Evolutionary conservation across 345 rosid genomes (phyloP).

Genomic region (Rubroshorea leprosula): DNA sequence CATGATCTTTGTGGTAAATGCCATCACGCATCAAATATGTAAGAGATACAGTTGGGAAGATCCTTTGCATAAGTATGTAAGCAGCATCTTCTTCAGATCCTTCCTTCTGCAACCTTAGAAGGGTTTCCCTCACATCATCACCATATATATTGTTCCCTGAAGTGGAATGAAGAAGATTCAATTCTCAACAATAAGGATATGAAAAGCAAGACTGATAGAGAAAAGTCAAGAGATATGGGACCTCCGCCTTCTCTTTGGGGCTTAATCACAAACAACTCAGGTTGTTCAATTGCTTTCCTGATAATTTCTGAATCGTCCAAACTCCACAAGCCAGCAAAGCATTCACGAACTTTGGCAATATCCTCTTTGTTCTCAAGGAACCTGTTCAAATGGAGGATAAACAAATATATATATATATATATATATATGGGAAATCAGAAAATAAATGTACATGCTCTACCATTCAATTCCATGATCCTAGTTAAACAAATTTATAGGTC

Average conservation of each 20-base stretch:
- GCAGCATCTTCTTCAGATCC: constrained; percentile 74
- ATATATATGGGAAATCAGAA: background rate
- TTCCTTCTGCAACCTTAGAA: constrained; percentile 56
- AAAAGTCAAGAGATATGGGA: constrained; percentile 18
- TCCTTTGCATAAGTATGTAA: constrained; percentile 96
- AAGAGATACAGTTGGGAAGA: constrained; percentile 63
- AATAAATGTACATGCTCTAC: background rate
- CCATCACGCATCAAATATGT: constrained; percentile 74
- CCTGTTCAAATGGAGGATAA: constrained; percentile 29
- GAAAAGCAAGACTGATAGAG: background rate
- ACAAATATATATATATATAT: background rate
- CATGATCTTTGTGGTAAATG: constrained; percentile 54
- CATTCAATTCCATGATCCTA: background rate
- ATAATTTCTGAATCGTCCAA: constrained; percentile 64
- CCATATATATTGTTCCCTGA: constrained; percentile 85
- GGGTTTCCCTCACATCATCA: constrained; percentile 68
- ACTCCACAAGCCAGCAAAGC: constrained; percentile 98
- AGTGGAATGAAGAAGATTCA: background rate
- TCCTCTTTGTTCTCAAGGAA: constrained; percentile 74
- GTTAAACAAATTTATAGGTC: background rate
- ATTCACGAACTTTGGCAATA: constrained; percentile 60
- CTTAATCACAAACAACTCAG: constrained; percentile 79
- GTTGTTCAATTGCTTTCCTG: constrained; percentile 64
- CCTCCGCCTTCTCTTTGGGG: constrained; percentile 99
- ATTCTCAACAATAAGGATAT: background rate